Conservation (phyloP, 2,329 filamentous ascomycete genomes). For the Trichoderma sp. region DNA sequence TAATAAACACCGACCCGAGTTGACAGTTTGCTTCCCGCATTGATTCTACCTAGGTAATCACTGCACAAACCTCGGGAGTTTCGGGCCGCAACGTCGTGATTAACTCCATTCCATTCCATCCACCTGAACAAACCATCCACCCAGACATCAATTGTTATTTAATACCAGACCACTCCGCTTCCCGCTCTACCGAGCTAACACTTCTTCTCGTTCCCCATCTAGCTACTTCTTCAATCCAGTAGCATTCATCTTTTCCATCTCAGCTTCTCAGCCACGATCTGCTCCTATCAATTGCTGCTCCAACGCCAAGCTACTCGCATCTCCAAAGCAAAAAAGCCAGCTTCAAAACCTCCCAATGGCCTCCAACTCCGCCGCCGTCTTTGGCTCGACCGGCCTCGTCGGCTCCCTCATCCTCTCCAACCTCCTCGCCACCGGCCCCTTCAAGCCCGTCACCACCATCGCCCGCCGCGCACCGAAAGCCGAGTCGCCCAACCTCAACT, state of each 20-base stretch:
- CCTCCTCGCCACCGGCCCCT: conserved; percentile 59
- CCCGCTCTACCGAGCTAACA: not conserved
- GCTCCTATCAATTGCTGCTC: not conserved
- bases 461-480: conserved; percentile 65
- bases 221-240: not conserved
- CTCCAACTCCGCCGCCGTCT: conserved; percentile 49
- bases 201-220: not conserved
- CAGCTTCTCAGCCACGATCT: not conserved
- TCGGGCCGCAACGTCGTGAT: not conserved
- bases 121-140: not conserved
- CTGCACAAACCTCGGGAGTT: not conserved
- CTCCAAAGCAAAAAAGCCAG: not conserved
- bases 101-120: not conserved
- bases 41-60: not conserved
- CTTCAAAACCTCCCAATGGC: conserved; percentile 10
- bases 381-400: conserved; percentile 69
- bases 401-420: conserved; percentile 74
- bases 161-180: not conserved
- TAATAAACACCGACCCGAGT: not conserved
- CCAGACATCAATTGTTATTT: not conserved
- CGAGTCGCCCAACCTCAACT: conserved; percentile 61
- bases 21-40: not conserved
- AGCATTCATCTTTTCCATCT: not conserved
- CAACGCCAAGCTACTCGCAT: not conserved
- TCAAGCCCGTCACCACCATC: conserved; percentile 64